Percentiles rank a stretch among this genome's conserved stretches.
These are phyloP conservation scores for Tolypocladium pustulatum DNA, from an alignment of 2,329 filamentous ascomycete genomes.

Conservation along the genomic window DNA sequence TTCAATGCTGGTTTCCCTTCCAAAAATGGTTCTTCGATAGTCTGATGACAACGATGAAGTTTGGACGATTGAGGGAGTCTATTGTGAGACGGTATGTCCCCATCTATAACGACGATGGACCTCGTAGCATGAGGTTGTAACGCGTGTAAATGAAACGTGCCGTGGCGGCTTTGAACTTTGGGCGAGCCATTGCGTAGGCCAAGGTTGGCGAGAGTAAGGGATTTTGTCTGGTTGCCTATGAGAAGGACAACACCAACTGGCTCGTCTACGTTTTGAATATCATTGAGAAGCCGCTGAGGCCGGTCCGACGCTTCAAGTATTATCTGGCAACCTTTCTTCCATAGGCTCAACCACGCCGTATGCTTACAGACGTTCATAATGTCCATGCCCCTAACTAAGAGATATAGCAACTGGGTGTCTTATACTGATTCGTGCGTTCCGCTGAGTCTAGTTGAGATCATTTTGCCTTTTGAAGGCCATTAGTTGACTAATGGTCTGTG, in stretches of 20 bases:
- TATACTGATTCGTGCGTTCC: not conserved
- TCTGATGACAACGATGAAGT: slow-evolving; percentile 1
- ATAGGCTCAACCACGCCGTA: not conserved
- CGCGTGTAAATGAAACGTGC: slow-evolving; percentile 1
- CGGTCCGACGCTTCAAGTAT: slow-evolving; percentile 2
- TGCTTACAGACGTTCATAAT: slow-evolving; percentile 3
- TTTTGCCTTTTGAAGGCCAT: not conserved
- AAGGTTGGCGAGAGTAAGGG: not conserved
- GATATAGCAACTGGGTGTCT: not conserved
- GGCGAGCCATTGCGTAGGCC: not conserved
- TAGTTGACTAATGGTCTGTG: too few relatives aligned
- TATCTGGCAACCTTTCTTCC: not conserved
- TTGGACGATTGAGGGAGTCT: not conserved
- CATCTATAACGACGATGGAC: slow-evolving; percentile 1
- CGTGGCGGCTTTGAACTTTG: not conserved
- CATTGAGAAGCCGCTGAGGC: slow-evolving; percentile 1
- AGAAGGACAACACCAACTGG: not conserved
- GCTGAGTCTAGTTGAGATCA: not conserved
- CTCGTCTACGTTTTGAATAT: not conserved
- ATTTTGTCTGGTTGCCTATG: slow-evolving; percentile 2
- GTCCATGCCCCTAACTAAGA: not conserved
- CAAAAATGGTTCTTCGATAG: not conserved
- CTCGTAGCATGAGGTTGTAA: not conserved
- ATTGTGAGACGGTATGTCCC: slow-evolving; percentile 2
- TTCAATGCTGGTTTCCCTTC: not conserved